phyloP scores from a whole-genome alignment of 805 yeast species.

The Brettanomyces naardenensis region DNA sequence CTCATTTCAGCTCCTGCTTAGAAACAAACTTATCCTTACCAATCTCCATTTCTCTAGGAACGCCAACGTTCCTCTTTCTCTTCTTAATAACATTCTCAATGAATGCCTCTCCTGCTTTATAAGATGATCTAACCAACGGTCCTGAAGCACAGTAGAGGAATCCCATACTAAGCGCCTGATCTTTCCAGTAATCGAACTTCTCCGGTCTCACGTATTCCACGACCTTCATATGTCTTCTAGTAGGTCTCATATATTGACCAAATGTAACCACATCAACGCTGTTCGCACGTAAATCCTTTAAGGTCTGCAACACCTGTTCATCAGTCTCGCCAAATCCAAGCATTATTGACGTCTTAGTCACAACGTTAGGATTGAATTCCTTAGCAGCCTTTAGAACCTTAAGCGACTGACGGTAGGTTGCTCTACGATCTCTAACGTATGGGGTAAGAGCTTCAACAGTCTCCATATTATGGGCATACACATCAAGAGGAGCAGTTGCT shows the following conservation, averaged over 20 bases:
- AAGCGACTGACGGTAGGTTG: slow-evolving; percentile 85
- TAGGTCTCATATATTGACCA: slow-evolving; percentile 99
- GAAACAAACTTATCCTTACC: slow-evolving; percentile 24
- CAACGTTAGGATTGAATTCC: slow-evolving; percentile 57
- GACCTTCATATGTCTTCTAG: slow-evolving; percentile 97
- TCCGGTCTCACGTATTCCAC: slow-evolving; percentile 93
- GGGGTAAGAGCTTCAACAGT: slow-evolving; percentile 96
- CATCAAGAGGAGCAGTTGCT: slow-evolving; percentile 86
- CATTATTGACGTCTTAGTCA: slow-evolving; percentile 94
- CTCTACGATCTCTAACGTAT: slow-evolving; percentile 91
- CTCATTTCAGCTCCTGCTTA: slow-evolving; percentile 6
- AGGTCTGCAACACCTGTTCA: slow-evolving; percentile 71
- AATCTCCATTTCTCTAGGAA: slow-evolving; percentile 24
- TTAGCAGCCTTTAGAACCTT: slow-evolving; percentile 77
- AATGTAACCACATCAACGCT: slow-evolving; percentile 93
- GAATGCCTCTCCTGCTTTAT: slow-evolving; percentile 97
- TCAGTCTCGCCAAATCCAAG: slow-evolving; percentile 95
- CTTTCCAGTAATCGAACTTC: slow-evolving; percentile 89
- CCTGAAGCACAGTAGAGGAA: slow-evolving; percentile 96
- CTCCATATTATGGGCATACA: slow-evolving; percentile 94
- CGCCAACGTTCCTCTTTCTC: slow-evolving; percentile 43
- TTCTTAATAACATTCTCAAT: slow-evolving; percentile 87
- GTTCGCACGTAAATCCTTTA: slow-evolving; percentile 66
- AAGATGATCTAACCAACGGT: slow-evolving; percentile 91
- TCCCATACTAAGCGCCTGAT: slow-evolving; percentile 79